Percentiles rank a stretch among this genome's conserved stretches.
Evolutionary conservation across 2,329 filamentous ascomycete species (phyloP).

Genomic region (Calonectria naviculata): DNA sequence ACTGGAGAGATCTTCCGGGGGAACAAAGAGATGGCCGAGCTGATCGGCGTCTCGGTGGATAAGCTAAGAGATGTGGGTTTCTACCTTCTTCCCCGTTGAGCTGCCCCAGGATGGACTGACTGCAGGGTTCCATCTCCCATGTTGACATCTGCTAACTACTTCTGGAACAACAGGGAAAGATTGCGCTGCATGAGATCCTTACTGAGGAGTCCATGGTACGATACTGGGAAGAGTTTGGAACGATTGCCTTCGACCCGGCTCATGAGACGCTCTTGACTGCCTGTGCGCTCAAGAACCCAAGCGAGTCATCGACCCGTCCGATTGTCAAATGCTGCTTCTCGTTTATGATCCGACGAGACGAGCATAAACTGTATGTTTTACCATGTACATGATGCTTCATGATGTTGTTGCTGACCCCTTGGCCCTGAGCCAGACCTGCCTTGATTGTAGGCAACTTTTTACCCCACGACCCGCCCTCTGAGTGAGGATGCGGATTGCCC

Average conservation of each 20-base stretch:
- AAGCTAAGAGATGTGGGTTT: slow-evolving; percentile 85
- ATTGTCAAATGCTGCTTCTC: slow-evolving; percentile 96
- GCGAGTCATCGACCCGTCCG: slow-evolving; percentile 73
- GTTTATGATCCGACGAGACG: slow-evolving; percentile 94
- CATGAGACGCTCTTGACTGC: slow-evolving; percentile 97
- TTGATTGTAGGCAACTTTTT: slow-evolving; percentile 98
- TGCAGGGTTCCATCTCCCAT: neutral
- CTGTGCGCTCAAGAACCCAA: slow-evolving; percentile 88
- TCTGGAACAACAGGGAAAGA: slow-evolving; percentile 76
- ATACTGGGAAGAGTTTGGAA: slow-evolving; percentile 99
- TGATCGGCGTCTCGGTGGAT: slow-evolving; percentile 93
- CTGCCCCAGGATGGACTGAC: neutral
- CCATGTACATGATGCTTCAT: neutral
- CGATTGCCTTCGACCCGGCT: slow-evolving; percentile 92
- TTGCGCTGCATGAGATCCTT: slow-evolving; percentile 94
- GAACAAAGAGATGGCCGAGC: slow-evolving; percentile 98
- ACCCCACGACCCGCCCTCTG: slow-evolving; percentile 75
- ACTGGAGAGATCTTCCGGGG: slow-evolving; percentile 98
- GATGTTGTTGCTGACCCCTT: slow-evolving; percentile 43
- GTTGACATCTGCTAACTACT: slow-evolving; percentile 25
- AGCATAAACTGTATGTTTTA: slow-evolving; percentile 87
- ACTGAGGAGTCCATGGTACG: slow-evolving; percentile 94
- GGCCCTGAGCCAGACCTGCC: slow-evolving; percentile 72
- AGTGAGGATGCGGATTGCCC: slow-evolving; percentile 25
- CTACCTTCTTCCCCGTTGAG: slow-evolving; percentile 18